A percentile compares a stretch with the other conserved stretches of the same genome.
phyloP scores from a whole-genome alignment of 1,284 basidiomycete genomes.

The Cryptococcus sp. region DNA sequence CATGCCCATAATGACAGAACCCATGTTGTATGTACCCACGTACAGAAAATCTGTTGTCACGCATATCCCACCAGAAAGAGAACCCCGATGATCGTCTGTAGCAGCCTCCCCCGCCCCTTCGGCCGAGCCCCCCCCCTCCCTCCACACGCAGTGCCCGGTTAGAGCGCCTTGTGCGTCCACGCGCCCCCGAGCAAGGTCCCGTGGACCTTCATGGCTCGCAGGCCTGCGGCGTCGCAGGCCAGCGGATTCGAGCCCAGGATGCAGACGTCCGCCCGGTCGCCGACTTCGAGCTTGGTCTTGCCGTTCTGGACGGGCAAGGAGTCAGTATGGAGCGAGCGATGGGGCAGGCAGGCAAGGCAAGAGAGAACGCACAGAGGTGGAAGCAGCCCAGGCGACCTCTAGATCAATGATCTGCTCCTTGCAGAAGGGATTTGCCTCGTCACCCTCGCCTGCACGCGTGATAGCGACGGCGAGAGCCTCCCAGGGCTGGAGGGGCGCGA shows the following conservation, averaged over 20 bases:
- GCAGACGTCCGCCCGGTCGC: constrained; percentile 35
- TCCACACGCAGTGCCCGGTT: not conserved
- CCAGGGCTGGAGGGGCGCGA: constrained; percentile 42
- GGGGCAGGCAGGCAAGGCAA: not conserved
- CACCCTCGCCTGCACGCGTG: constrained; percentile 8
- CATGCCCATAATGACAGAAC: no score
- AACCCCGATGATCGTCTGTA: no score
- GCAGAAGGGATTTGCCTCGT: constrained; percentile 14
- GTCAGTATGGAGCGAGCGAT: not conserved
- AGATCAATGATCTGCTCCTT: constrained; percentile 25
- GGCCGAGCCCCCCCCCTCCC: not conserved
- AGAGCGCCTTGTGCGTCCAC: constrained; percentile 27
- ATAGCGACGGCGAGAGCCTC: constrained; percentile 39
- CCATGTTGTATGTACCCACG: no score
- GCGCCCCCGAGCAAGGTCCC: constrained; percentile 40
- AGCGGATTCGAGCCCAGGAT: constrained; percentile 31
- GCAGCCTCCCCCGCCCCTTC: no score
- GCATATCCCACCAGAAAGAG: no score
- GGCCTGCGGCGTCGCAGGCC: constrained; percentile 21
- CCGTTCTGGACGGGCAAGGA: constrained; percentile 8
- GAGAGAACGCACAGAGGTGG: constrained; percentile 15
- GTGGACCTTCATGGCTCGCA: constrained; percentile 29
- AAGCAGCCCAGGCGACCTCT: constrained; percentile 21
- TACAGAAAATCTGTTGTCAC: no score
- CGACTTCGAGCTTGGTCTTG: constrained; percentile 17